Percentiles rank a stretch among this genome's conserved stretches.
phyloP scores from a whole-genome alignment of 164 flowering plant species.

The Stephania cephalantha region DNA sequence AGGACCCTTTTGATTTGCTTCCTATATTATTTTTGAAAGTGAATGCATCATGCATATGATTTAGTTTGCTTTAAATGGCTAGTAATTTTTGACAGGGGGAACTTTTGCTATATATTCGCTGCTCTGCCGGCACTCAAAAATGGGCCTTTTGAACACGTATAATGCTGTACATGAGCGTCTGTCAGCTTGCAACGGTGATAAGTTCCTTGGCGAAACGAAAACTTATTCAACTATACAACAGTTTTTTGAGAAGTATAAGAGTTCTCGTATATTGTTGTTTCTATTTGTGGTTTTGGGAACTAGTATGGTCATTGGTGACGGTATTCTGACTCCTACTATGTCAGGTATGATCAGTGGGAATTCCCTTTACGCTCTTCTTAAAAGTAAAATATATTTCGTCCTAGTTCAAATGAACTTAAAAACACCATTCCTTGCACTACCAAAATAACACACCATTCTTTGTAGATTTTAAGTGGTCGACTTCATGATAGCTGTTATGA shows the following conservation, averaged over 20 bases:
- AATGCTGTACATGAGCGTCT: conserved; percentile 23
- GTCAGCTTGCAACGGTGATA: conserved; percentile 17
- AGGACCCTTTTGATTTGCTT: neutral
- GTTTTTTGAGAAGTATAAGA: conserved; percentile 37
- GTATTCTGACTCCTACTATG: conserved; percentile 52
- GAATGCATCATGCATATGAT: neutral
- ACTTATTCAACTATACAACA: conserved; percentile 27
- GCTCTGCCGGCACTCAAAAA: conserved; percentile 39
- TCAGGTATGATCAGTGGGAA: conserved; percentile 30
- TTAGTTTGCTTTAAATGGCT: neutral
- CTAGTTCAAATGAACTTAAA: neutral
- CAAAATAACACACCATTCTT: too few relatives aligned
- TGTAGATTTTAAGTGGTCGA: too few relatives aligned
- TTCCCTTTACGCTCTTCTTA: neutral
- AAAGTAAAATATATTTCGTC: neutral
- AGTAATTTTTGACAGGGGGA: conserved; percentile 35
- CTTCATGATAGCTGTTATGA: too few relatives aligned
- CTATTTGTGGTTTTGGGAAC: conserved; percentile 49
- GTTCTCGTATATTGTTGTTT: conserved; percentile 32
- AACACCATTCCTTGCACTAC: too few relatives aligned
- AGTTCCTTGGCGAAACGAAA: conserved; percentile 25
- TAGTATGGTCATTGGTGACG: conserved; percentile 60
- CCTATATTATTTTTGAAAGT: neutral
- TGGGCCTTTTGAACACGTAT: conserved; percentile 29
- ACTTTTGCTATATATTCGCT: conserved; percentile 65